Evolutionary conservation across 345 rosid species (phyloP).

Genomic region (Camelina laxa): DNA sequence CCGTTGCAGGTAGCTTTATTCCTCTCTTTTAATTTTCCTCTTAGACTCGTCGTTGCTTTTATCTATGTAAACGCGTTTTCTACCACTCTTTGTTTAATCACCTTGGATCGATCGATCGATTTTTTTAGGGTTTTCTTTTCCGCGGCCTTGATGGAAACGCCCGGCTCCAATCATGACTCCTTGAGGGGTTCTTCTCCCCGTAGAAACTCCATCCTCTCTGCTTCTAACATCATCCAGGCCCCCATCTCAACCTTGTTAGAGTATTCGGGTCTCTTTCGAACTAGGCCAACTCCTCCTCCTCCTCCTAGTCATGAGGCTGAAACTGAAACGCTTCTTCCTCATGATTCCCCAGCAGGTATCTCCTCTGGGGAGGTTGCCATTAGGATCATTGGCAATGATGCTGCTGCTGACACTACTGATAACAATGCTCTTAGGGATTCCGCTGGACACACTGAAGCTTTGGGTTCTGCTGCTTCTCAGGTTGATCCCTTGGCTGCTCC

Average conservation of each 20-base stretch:
- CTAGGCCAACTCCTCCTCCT: slow-evolving; percentile 49
- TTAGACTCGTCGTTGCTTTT: background rate
- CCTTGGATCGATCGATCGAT: background rate
- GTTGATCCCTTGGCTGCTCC: slow-evolving; percentile 48
- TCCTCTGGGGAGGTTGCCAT: slow-evolving; percentile 87
- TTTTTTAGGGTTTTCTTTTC: slow-evolving; percentile 63
- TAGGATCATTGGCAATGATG: slow-evolving; percentile 86
- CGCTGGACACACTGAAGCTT: slow-evolving; percentile 43
- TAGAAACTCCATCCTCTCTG: slow-evolving; percentile 70
- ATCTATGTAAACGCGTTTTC: slow-evolving; percentile 20
- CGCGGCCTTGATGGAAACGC: slow-evolving; percentile 71
- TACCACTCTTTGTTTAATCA: background rate
- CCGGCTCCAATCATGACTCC: slow-evolving; percentile 64
- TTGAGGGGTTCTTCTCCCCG: slow-evolving; percentile 73
- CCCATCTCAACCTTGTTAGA: slow-evolving; percentile 88
- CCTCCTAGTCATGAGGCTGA: slow-evolving; percentile 61
- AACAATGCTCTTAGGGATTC: slow-evolving; percentile 55
- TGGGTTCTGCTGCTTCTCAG: slow-evolving; percentile 45
- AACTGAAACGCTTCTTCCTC: slow-evolving; percentile 53
- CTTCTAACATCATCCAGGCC: slow-evolving; percentile 85
- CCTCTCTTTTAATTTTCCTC: background rate
- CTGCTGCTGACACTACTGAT: slow-evolving; percentile 48
- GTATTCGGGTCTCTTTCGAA: slow-evolving; percentile 85
- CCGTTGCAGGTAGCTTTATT: slow-evolving; percentile 21
- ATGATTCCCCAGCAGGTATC: slow-evolving; percentile 49